phyloP scores from a whole-genome alignment of 2,329 filamentous ascomycete species.

The Sarocladiaceae sp. region DNA sequence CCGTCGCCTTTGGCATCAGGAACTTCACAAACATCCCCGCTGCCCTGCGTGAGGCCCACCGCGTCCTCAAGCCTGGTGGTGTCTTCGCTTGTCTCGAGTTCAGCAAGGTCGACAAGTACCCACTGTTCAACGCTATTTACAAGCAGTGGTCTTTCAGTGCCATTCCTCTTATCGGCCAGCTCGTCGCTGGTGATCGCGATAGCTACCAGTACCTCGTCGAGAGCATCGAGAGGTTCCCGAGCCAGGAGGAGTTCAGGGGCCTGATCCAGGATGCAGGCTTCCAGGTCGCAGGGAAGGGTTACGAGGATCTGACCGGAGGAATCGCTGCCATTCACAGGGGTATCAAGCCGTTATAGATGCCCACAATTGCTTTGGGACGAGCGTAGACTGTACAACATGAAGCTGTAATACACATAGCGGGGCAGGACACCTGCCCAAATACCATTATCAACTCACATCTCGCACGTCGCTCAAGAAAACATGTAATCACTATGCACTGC shows the following conservation, averaged over 20 bases:
- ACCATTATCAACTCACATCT: background rate
- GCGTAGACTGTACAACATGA: background rate
- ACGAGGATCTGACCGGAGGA: slow-evolving; percentile 86
- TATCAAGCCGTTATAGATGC: slow-evolving; percentile 63
- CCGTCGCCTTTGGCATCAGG: slow-evolving; percentile 93
- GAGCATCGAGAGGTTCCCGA: slow-evolving; percentile 92
- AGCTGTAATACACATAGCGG: slow-evolving; percentile 3
- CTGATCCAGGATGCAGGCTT: slow-evolving; percentile 88
- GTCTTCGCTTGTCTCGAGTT: slow-evolving; percentile 98
- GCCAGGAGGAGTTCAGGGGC: slow-evolving; percentile 74
- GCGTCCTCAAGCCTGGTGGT: slow-evolving; percentile 89
- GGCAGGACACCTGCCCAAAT: too few species aligned
- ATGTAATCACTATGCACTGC: background rate
- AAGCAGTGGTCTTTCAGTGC: slow-evolving; percentile 94
- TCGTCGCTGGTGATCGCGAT: slow-evolving; percentile 89
- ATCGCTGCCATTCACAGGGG: slow-evolving; percentile 97
- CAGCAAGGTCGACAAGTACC: slow-evolving; percentile 72
- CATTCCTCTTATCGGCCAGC: slow-evolving; percentile 90
- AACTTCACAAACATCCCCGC: slow-evolving; percentile 92
- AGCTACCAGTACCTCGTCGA: slow-evolving; percentile 99
- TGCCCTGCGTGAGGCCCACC: slow-evolving; percentile 77
- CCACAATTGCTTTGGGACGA: background rate
- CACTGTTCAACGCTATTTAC: slow-evolving; percentile 78
- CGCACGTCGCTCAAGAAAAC: background rate
- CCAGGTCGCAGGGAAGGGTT: slow-evolving; percentile 73